Base-by-base conservation (phyloP, 352 stramenopile genomes). In the Pythium coloratum region DNA sequence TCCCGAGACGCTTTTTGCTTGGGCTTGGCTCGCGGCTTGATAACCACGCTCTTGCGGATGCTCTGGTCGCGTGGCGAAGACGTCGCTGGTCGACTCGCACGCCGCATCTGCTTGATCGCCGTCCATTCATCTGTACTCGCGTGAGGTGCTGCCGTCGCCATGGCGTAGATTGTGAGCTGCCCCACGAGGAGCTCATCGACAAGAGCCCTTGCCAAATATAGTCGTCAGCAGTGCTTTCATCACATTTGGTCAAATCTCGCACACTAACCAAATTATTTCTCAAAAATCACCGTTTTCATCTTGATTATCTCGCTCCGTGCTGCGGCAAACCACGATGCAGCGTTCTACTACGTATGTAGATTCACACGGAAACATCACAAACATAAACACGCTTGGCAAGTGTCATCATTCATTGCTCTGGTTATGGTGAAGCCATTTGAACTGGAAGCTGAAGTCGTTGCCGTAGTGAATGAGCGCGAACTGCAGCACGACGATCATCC, bases 401-500 rank as follows among this genome's bases (percentile, higher is more conserved):
- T 24, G 20, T 24, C 33, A 38, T 6, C 9, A 38, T 38, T 10
- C 6, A 38, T 38, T 6, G 33, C 9, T 38, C 1, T 50, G 2
- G 3, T 55, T 16, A 36, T 69, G 18, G n/a, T 20, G 7, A 0
- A 70, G 51, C 58, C 65, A 71, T 38, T 40, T 38, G 33, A 71
- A 71, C 65, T 71, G 58, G 46, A 71, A 71, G 30, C 30, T 62
- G n/a, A 62, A 67, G 42, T 71, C 65, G n/a, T 47, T 50, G 5
- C 65, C 65, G 44, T 55, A 50, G 34, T 44, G 13, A 7, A 16
- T 13, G 6, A 34, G 28, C 36, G 55, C n/a, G 36, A 51, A 32
- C 56, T 56, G 49, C 34, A 71, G 40, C 55, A 62, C 34, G 7
- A 47, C 46, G 8, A 64, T 16, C 26, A 68, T 53, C 53, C 53